Evolutionary conservation across 371 early-diverging fungal genomes (phyloP).

Genomic region (Apophysomyces trapeziformis): DNA sequence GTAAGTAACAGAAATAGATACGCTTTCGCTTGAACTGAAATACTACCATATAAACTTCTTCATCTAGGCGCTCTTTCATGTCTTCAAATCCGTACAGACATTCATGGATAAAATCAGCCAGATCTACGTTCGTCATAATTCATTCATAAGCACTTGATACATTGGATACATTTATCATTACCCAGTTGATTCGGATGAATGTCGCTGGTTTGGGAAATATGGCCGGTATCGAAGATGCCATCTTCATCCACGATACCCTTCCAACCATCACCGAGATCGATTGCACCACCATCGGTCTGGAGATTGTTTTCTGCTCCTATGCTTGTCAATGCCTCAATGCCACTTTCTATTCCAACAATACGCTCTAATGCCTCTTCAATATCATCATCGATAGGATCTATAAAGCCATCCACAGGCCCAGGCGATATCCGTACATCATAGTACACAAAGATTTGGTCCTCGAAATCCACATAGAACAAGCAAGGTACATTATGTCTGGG

Average conservation of each 20-base stretch:
- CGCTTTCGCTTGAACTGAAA: not conserved
- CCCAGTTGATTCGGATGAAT: slow-evolving; percentile 9
- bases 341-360: slow-evolving; percentile 39
- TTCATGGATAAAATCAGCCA: slow-evolving; percentile 31
- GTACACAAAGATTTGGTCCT: slow-evolving; percentile 82
- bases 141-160: not conserved
- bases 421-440: slow-evolving; percentile 66
- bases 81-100: slow-evolving; percentile 34
- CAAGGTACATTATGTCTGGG: slow-evolving; percentile 78
- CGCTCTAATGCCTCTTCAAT: slow-evolving; percentile 51
- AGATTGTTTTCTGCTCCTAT: slow-evolving; percentile 8
- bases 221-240: slow-evolving; percentile 10
- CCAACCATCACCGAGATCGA: slow-evolving; percentile 57
- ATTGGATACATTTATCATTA: not conserved
- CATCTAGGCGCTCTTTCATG: slow-evolving; percentile 45
- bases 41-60: slow-evolving; percentile 26
- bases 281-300: slow-evolving; percentile 20
- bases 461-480: slow-evolving; percentile 81
- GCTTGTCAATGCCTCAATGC: slow-evolving; percentile 28
- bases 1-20: not conserved
- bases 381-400: slow-evolving; percentile 51
- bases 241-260: slow-evolving; percentile 36
- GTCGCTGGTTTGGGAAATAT: not conserved
- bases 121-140: slow-evolving; percentile 15
- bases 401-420: slow-evolving; percentile 50